Conservation (phyloP, 768 basidiomycete species). For the Kwoniella dendrophila region DNA sequence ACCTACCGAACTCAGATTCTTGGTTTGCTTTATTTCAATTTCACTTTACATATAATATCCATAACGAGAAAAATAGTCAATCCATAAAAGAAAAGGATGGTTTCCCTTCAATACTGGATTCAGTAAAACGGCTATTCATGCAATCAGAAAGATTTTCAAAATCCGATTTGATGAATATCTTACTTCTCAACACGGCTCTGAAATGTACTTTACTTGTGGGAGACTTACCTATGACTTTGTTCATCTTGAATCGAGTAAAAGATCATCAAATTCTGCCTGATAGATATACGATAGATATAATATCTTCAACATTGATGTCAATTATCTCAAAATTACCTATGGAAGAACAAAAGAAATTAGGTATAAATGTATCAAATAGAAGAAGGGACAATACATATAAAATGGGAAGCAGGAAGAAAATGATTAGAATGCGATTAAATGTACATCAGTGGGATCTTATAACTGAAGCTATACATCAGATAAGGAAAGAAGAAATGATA, state of each 20-base stretch:
- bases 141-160: constrained; percentile 1
- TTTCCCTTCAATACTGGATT: neutral
- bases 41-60: neutral
- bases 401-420: neutral
- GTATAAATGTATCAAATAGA: neutral
- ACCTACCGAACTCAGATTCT: neutral
- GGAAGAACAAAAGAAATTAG: neutral
- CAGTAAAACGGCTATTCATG: neutral
- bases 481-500: neutral
- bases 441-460: constrained; percentile 14
- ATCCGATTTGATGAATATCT: neutral
- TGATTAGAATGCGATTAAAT: constrained; percentile 14
- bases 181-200: constrained; percentile 8
- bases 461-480: constrained; percentile 2
- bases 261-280: constrained; percentile 1
- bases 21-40: neutral
- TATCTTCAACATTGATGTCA: constrained; percentile 5
- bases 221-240: constrained; percentile 1
- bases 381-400: neutral
- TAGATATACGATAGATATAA: constrained; percentile 8
- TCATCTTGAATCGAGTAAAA: neutral
- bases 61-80: neutral
- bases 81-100: too few relatives aligned
- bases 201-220: neutral
- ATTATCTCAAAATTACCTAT: neutral